These are phyloP conservation scores for Haplosporangium sp. DNA, from an alignment of 371 early-diverging fungal genomes.

Conservation along the genomic window DNA sequence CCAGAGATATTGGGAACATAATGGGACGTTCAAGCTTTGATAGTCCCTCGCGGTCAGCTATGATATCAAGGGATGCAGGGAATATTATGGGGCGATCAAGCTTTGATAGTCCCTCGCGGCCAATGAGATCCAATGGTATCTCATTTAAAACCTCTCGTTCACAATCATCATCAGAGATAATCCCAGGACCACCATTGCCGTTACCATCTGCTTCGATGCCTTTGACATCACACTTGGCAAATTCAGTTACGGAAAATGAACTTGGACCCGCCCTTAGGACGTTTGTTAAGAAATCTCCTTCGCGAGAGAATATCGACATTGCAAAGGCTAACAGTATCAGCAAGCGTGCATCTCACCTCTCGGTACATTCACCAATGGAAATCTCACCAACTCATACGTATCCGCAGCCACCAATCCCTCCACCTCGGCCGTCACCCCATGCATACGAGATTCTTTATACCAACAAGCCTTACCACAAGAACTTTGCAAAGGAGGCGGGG, in stretches of 20 bases:
- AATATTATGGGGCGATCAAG: conserved; percentile 1
- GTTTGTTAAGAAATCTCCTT: background rate
- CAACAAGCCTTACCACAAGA: conserved; percentile 55
- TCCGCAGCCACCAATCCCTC: conserved; percentile 40
- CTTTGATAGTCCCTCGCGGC: conserved; percentile 13
- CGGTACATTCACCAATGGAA: background rate
- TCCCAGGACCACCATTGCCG: conserved; percentile 7
- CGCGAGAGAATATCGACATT: background rate
- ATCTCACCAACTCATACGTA: conserved; percentile 14
- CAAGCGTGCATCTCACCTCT: too few species aligned
- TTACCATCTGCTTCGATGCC: conserved; percentile 2
- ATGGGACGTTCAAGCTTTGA: conserved; percentile 12
- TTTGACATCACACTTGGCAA: background rate
- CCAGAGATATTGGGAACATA: background rate
- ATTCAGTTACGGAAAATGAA: background rate
- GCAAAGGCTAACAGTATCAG: background rate
- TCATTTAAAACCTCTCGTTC: background rate
- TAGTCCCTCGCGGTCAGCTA: conserved; percentile 1
- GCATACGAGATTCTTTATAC: conserved; percentile 53
- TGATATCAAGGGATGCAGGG: background rate
- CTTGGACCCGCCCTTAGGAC: background rate
- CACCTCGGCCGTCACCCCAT: conserved; percentile 39
- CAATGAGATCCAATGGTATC: background rate
- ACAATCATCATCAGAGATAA: background rate
- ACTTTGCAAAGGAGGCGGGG: conserved; percentile 48